Percentiles rank a stretch among this genome's conserved stretches.
These are phyloP conservation scores for Scheffersomyces coipomensis DNA, from an alignment of 805 yeast genomes.

Conservation along the genomic window DNA sequence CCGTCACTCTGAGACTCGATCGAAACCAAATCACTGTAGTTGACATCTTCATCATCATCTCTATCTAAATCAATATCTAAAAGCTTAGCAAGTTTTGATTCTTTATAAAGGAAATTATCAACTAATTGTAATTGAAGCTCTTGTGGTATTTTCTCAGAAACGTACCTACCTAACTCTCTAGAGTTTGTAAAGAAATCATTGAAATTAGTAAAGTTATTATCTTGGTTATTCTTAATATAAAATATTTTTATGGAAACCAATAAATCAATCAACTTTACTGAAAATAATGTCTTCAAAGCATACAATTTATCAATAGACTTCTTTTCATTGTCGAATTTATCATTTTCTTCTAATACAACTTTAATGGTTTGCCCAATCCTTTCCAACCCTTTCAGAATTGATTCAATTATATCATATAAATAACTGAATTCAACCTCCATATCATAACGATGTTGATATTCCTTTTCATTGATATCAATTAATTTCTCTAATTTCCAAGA, in stretches of 20 bases:
- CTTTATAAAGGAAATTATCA: slow-evolving; percentile 48
- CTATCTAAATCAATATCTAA: slow-evolving; percentile 45
- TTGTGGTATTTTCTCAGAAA: slow-evolving; percentile 21
- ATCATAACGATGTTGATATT: slow-evolving; percentile 19
- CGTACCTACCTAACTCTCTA: slow-evolving; percentile 14
- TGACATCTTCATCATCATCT: slow-evolving; percentile 51
- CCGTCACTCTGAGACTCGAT: neutral
- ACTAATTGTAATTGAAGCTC: slow-evolving; percentile 31
- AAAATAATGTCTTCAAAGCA: slow-evolving; percentile 18
- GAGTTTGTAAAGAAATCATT: slow-evolving; percentile 27
- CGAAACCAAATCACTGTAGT: slow-evolving; percentile 23
- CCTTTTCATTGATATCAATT: slow-evolving; percentile 16
- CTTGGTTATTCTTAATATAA: slow-evolving; percentile 23
- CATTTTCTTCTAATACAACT: neutral
- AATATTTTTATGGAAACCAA: slow-evolving; percentile 32
- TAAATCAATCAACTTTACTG: slow-evolving; percentile 29
- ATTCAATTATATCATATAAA: slow-evolving; percentile 5
- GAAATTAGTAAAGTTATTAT: slow-evolving; percentile 30
- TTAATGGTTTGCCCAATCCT: neutral
- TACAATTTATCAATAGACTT: neutral
- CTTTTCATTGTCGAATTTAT: neutral
- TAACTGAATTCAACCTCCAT: slow-evolving; percentile 16
- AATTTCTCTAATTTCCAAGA: slow-evolving; percentile 38
- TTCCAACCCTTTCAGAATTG: neutral
- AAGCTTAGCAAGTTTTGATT: slow-evolving; percentile 41